Conservation (phyloP, 768 basidiomycete genomes). For the Clathrus columnatus region DNA sequence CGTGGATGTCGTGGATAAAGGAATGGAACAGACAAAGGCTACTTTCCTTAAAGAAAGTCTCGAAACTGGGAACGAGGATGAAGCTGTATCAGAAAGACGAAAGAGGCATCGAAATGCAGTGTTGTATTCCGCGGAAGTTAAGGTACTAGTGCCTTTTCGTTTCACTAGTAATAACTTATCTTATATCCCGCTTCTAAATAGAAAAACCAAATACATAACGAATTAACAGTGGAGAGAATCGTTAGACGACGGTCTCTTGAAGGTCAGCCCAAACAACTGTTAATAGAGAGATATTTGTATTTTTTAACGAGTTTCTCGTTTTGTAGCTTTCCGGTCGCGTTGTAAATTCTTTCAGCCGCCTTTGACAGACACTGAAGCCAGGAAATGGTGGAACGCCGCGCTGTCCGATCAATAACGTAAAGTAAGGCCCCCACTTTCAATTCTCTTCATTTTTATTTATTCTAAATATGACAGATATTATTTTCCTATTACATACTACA, state of each 20-base stretch:
- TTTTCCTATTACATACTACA: not conserved
- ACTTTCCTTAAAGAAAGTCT: conserved; percentile 37
- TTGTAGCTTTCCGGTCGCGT: conserved; percentile 63
- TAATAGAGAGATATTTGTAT: conserved; percentile 11
- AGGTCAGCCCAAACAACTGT: conserved; percentile 36
- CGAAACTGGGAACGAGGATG: conserved; percentile 15
- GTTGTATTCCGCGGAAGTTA: conserved; percentile 59
- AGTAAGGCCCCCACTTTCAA: not conserved
- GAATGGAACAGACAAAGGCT: conserved; percentile 46
- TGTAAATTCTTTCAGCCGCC: conserved; percentile 76
- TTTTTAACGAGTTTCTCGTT: conserved; percentile 5
- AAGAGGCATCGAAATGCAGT: conserved; percentile 46
- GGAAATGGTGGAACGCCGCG: conserved; percentile 19
- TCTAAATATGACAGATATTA: not conserved
- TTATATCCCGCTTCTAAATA: conserved; percentile 21
- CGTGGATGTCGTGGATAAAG: conserved; percentile 57
- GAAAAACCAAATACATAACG: conserved; percentile 70
- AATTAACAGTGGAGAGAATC: conserved; percentile 63
- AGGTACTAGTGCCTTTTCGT: conserved; percentile 34
- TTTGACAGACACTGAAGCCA: conserved; percentile 14
- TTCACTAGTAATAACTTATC: conserved; percentile 1
- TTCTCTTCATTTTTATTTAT: not conserved
- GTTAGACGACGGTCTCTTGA: conserved; percentile 61
- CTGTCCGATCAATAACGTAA: conserved; percentile 3
- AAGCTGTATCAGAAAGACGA: not conserved